These are phyloP conservation scores for Geotrichum australiense DNA, from an alignment of 1,139 yeast species.

Conservation along the genomic window DNA sequence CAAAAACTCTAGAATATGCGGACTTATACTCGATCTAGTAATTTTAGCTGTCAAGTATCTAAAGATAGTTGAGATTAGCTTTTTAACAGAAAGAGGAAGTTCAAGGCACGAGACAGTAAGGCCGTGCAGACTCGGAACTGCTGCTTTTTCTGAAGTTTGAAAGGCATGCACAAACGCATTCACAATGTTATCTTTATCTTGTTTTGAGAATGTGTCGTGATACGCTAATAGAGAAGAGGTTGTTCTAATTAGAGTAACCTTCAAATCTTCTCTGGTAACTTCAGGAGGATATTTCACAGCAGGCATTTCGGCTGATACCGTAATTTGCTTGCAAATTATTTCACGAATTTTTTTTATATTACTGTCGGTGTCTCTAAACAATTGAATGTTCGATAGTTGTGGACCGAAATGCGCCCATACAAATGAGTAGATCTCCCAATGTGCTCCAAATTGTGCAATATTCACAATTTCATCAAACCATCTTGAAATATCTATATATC, in stretches of 20 bases:
- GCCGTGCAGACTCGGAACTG: constrained; percentile 71
- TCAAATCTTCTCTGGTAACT: constrained; percentile 53
- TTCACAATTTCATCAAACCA: constrained; percentile 50
- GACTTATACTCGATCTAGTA: constrained; percentile 60
- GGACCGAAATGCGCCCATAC: constrained; percentile 64
- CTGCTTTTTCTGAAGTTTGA: constrained; percentile 71
- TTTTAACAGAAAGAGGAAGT: constrained; percentile 65
- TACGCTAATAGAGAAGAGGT: constrained; percentile 66
- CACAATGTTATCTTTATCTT: constrained; percentile 65
- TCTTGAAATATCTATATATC: constrained; percentile 41
- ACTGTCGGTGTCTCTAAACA: constrained; percentile 44
- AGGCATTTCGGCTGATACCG: constrained; percentile 42
- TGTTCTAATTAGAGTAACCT: constrained; percentile 59
- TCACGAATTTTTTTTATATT: constrained; percentile 44
- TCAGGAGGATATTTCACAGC: constrained; percentile 39
- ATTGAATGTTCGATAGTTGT: constrained; percentile 56
- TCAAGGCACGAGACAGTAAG: constrained; percentile 76
- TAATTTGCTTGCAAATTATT: constrained; percentile 54
- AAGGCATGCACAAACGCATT: constrained; percentile 58
- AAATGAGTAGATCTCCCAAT: constrained; percentile 68
- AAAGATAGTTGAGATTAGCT: constrained; percentile 57
- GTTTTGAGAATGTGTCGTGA: constrained; percentile 48
- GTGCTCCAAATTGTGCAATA: constrained; percentile 48
- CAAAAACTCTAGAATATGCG: constrained; percentile 72
- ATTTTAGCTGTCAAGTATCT: constrained; percentile 67